Conservation (phyloP, 2,329 filamentous ascomycete species). For the Cercospora sp. region DNA sequence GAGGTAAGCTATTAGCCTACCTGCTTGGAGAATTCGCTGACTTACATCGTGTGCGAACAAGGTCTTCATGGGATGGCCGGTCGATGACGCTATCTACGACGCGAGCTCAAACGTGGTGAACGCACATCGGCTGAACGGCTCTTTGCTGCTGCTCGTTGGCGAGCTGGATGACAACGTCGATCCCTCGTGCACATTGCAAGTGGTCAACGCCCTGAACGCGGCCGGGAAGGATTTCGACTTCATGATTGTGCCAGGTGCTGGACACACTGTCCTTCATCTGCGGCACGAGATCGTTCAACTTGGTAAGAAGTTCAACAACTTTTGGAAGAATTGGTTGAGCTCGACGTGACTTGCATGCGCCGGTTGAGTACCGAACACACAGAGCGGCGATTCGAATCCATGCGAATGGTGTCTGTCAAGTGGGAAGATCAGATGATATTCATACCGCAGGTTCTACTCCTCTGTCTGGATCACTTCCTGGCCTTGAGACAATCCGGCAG, state of each 20-base stretch:
- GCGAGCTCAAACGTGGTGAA: conserved; percentile 14
- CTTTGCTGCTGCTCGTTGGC: conserved; percentile 11
- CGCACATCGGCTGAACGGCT: conserved; percentile 8
- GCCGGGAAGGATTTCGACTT: conserved; percentile 17
- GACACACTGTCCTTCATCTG: background rate
- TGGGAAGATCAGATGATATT: background rate
- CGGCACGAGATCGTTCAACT: background rate
- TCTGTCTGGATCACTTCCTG: background rate
- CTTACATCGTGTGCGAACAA: conserved; percentile 9
- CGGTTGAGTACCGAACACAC: background rate
- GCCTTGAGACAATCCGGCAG: too few relatives aligned
- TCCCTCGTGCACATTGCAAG: conserved; percentile 16
- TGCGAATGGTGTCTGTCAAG: background rate
- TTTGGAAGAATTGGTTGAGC: conserved; percentile 14
- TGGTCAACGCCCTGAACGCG: conserved; percentile 17
- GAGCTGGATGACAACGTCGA: conserved; percentile 19
- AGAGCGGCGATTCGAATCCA: background rate
- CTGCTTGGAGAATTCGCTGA: background rate
- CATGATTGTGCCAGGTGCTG: conserved; percentile 14
- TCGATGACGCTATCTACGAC: conserved; percentile 13
- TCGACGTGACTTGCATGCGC: background rate
- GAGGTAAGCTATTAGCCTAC: background rate
- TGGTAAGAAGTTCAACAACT: conserved; percentile 2
- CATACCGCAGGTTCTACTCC: background rate
- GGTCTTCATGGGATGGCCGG: conserved; percentile 13